Base-by-base conservation (phyloP, 306 rosid species). In the Rosa chinensis region DNA sequence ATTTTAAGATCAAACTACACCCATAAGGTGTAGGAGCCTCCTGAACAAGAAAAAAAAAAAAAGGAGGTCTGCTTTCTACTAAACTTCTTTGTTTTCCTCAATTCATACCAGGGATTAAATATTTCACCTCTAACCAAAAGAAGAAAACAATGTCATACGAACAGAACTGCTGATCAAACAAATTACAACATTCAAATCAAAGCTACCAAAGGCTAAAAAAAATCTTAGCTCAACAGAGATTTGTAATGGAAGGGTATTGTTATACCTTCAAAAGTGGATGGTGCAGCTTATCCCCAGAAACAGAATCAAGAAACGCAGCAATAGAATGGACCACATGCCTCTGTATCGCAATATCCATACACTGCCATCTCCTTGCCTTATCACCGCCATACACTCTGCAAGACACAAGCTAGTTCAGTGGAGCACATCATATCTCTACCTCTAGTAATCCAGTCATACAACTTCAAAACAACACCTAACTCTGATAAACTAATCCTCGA, bases 331-430 rank as follows among this genome's bases (percentile, higher is more conserved):
- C 72, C 5, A 88, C 93, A 55, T 87, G 97, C 75, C 88, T 89
- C 81, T 91, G 99, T 53, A 87, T 88, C 88, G 89, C 93, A 55
- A 90, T 89, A 80, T 94, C 92, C n/a, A 82, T 77, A 52, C 90
- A 84, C 85, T 80, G 89, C 97, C 98, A 94, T 78, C 49, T 83
- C 78, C 80, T 82, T 23, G 82, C 84, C 56, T 83, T 83, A 28
- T 85, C 37, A 32, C 3, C 89, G 50, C 85, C 94, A 77, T 74
- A 71, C 84, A 61, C 17, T 75, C 98, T 90, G 74, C 77, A 69
- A 32, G 13, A 68, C 35, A 43, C 53, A 49, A 37, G 62, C 2
- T 37, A 61, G 16, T 35, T 39, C 59, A 39, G 79, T 10, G 66
- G 13, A 32, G 7, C 66, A 39, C n/a, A 49, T n/a, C 45, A 1